These are phyloP conservation scores for Leptographium radiaticola DNA, from an alignment of 2,329 filamentous ascomycete genomes.

Conservation along the genomic window DNA sequence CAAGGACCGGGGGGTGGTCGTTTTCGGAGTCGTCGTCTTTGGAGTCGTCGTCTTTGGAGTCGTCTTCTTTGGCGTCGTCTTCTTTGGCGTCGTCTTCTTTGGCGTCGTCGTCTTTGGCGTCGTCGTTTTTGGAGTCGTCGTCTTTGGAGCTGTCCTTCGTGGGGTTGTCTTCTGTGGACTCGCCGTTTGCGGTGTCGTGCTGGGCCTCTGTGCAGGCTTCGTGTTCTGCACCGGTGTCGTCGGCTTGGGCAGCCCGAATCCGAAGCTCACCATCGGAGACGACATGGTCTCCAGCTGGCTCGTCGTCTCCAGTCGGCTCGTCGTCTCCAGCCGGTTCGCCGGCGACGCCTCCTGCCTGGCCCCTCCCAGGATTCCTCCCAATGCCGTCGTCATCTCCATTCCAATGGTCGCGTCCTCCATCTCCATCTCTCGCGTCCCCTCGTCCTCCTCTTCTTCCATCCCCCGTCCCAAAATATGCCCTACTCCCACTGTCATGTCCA, in stretches of 20 bases:
- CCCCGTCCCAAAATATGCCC: constrained; percentile 7
- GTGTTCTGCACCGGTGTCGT: constrained; percentile 8
- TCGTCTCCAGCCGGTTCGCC: neutral
- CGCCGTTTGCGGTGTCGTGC: neutral
- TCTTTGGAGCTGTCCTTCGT: neutral
- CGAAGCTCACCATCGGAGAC: neutral
- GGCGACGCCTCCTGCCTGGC: constrained; percentile 5
- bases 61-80: constrained; percentile 9
- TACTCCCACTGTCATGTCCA: constrained; percentile 48
- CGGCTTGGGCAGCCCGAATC: no score
- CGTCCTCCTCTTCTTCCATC: constrained; percentile 16
- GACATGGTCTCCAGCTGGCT: neutral
- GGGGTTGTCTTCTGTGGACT: neutral
- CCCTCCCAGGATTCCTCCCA: constrained; percentile 47
- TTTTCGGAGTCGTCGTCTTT: constrained; percentile 9
- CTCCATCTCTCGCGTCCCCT: constrained; percentile 18
- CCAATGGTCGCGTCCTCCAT: constrained; percentile 30
- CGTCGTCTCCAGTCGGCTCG: neutral
- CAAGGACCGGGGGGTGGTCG: constrained; percentile 18
- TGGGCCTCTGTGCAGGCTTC: neutral
- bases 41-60: constrained; percentile 8
- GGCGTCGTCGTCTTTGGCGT: neutral
- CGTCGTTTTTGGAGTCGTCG: neutral
- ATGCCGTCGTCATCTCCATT: constrained; percentile 55
- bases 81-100: constrained; percentile 4